Base-by-base conservation (phyloP, 768 basidiomycete genomes). In the Boletus subcaerulescens region DNA sequence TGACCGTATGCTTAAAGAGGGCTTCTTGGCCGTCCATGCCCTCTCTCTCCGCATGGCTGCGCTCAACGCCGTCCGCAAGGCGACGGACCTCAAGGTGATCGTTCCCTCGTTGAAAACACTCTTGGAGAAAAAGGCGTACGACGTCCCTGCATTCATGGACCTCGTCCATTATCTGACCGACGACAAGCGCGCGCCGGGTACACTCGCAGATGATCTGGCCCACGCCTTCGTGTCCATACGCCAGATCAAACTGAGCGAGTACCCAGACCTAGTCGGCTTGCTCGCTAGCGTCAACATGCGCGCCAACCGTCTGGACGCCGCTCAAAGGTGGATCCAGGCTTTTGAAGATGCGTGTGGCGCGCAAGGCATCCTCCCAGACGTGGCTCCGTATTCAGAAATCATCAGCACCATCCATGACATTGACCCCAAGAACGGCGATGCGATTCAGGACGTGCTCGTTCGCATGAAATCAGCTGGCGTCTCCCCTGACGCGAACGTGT, bases 11-110 rank as follows among this genome's bases (percentile, higher is more conserved):
- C 56, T 63, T 18, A 61, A 67, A 1, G 72, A 75, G 17, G 74
- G 75, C 10, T 69, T 80, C 40, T 47, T 74, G 2, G 71, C 77
- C 1, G 62, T 74, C 14, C 54, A 69, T 8, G 50, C 71, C 14
- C 70, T 80, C 14, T 68, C 76, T 47, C 73, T 77, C 9, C 74
- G 73, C 47, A 73, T 83, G 60, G 51, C 74, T 13, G 73, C 74
- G 0, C 62, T 77, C 36, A 48, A 62, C 18, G 47, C 77, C 24
- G 45, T 64, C 18, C 52, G 52, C 1, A 29, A 35, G 14, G 50
- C 60, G 22, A 58, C 32, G 8, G 41, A 40, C 4, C 20, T 32
- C 32, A n/a, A 26, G 26, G 60, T 47, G 8, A 43, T 41, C 1
- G 13, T 53, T 1, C 41, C 24, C 0, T 31, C 47, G 3, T 9